Evolutionary conservation across 1,139 yeast species (phyloP).

Genomic region (Blastobotrys niveus): DNA sequence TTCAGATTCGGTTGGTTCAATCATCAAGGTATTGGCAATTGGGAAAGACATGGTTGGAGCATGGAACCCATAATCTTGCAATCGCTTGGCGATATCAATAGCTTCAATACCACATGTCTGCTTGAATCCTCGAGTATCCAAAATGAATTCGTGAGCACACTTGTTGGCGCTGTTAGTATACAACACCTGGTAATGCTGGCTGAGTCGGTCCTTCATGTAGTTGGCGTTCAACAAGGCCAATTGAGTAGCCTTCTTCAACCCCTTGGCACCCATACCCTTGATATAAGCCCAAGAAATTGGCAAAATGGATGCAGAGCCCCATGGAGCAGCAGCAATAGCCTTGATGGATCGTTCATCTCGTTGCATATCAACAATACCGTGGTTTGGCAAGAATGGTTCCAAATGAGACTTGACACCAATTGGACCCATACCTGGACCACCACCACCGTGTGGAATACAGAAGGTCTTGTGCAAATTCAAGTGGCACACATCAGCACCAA

Average conservation of each 20-base stretch:
- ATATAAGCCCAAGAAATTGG: constrained; percentile 94
- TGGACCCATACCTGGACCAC: constrained; percentile 99
- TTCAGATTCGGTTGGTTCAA: constrained; percentile 97
- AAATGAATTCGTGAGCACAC: constrained; percentile 95
- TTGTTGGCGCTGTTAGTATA: constrained; percentile 66
- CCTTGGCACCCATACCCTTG: constrained; percentile 83
- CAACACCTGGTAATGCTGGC: constrained; percentile 65
- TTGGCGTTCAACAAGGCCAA: constrained; percentile 93
- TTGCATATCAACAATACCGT: constrained; percentile 54
- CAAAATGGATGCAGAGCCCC: constrained; percentile 87
- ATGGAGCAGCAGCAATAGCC: constrained; percentile 90
- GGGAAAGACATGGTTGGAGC: constrained; percentile 99
- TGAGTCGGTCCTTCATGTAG: constrained; percentile 79
- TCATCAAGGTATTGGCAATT: constrained; percentile 93
- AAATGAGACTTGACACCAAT: constrained; percentile 86
- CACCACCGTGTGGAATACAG: constrained; percentile 98
- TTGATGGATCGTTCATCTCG: constrained; percentile 49
- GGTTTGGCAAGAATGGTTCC: constrained; percentile 77
- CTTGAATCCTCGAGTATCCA: constrained; percentile 85
- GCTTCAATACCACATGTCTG: constrained; percentile 74
- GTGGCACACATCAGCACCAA: constrained; percentile 99
- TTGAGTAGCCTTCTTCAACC: constrained; percentile 77
- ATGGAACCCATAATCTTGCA: constrained; percentile 97
- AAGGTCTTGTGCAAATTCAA: constrained; percentile 94
- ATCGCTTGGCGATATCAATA: constrained; percentile 90